phyloP scores from a whole-genome alignment of 2,329 filamentous ascomycete genomes.

The Cryphonectria carpinicola region DNA sequence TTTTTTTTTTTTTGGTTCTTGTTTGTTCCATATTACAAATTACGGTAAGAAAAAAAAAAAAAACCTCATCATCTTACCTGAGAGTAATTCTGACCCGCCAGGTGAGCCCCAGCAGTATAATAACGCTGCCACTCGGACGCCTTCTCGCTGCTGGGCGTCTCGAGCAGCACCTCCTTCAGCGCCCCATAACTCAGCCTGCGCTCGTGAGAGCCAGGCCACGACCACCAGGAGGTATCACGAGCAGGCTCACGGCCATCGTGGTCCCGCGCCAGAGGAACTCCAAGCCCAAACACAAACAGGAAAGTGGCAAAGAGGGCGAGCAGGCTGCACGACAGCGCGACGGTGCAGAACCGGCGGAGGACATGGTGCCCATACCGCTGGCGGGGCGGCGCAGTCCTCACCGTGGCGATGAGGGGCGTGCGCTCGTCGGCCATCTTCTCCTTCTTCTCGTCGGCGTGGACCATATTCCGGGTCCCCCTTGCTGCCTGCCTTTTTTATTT shows the following conservation, averaged over 20 bases:
- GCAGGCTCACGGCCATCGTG: slow-evolving; percentile 36
- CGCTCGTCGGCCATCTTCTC: slow-evolving; percentile 55
- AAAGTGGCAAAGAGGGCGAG: slow-evolving; percentile 54
- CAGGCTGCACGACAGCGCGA: slow-evolving; percentile 60
- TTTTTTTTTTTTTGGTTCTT: too few species aligned
- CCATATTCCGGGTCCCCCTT: slow-evolving; percentile 11
- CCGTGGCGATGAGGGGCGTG: slow-evolving; percentile 69
- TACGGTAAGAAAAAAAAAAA: background rate
- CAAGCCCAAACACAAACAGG: slow-evolving; percentile 46
- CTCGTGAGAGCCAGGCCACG: slow-evolving; percentile 36
- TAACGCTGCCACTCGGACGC: slow-evolving; percentile 76
- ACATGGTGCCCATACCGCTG: slow-evolving; percentile 63
- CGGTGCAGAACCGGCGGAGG: slow-evolving; percentile 68
- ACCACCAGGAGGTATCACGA: slow-evolving; percentile 35
- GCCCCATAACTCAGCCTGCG: slow-evolving; percentile 50
- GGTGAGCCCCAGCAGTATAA: slow-evolving; percentile 75
- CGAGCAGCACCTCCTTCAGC: slow-evolving; percentile 59
- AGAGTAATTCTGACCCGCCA: slow-evolving; percentile 77
- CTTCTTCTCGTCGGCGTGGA: slow-evolving; percentile 26
- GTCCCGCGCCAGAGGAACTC: slow-evolving; percentile 38
- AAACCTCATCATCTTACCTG: slow-evolving; percentile 50
- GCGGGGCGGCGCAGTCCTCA: slow-evolving; percentile 57
- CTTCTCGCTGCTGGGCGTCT: slow-evolving; percentile 60
- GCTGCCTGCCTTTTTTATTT: background rate
- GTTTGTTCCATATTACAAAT: background rate